Conservation (phyloP, 2,329 filamentous ascomycete genomes). For the Elsinoe fawcettii region DNA sequence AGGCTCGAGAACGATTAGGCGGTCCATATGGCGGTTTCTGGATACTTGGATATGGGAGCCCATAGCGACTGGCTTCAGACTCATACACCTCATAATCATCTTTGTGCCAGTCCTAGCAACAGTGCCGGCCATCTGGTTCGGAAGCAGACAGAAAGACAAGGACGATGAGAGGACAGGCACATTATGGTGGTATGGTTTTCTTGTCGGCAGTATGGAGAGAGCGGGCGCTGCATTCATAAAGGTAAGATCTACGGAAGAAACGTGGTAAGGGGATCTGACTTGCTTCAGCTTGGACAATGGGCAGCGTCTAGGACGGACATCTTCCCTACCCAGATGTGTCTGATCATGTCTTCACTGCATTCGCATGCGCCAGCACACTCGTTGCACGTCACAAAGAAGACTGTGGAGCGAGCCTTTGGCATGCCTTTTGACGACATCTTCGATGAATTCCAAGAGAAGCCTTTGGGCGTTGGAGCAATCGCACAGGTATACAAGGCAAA, state of each 20-base stretch:
- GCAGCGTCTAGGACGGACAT: conserved; percentile 93
- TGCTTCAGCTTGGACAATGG: conserved; percentile 82
- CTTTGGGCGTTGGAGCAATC: conserved; percentile 89
- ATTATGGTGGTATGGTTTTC: conserved; percentile 87
- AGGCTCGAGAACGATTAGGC: conserved; percentile 51
- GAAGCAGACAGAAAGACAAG: conserved; percentile 52
- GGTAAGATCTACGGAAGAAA: conserved; percentile 38
- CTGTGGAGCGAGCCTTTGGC: conserved; percentile 74
- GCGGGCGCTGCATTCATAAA: conserved; percentile 97
- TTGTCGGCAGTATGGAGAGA: conserved; percentile 83
- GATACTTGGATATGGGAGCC: conserved; percentile 74
- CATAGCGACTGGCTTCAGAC: conserved; percentile 76
- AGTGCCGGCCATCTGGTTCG: conserved; percentile 75
- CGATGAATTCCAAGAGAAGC: conserved; percentile 84
- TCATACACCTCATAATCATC: conserved; percentile 76
- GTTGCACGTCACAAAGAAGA: conserved; percentile 67
- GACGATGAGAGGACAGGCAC: conserved; percentile 74
- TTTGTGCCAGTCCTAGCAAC: conserved; percentile 83
- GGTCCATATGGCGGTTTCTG: conserved; percentile 57
- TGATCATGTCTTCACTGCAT: conserved; percentile 87
- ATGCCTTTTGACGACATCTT: conserved; percentile 84
- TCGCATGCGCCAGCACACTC: conserved; percentile 92
- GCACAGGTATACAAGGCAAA: conserved; percentile 97
- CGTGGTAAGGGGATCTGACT: conserved; percentile 17
- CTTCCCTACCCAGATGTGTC: conserved; percentile 87